Base-by-base conservation (phyloP, 495 filamentous ascomycete genomes). In the Aspergillus mulundensis region DNA sequence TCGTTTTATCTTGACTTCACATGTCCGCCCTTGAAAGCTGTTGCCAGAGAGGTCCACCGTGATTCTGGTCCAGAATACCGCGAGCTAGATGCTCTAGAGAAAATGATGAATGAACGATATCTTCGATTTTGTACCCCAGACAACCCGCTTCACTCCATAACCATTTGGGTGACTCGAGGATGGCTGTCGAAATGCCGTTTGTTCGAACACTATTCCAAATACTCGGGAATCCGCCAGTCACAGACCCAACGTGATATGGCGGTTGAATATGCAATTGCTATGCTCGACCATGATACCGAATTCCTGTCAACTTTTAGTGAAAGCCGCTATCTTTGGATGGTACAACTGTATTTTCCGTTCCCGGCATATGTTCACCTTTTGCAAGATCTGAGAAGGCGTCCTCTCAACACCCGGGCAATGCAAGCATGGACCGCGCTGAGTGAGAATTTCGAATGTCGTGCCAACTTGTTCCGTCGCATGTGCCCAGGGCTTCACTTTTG, bases 131-230 rank as follows among this genome's bases (percentile, higher is more conserved):
- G 79, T 48, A 61, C 82, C 51, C 66, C 64, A 7, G 71, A 74
- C 7, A 81, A 77, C 59, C 73, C 81, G 0, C 64, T 83, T 12
- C 80, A 84, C 56, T 77, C 70, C 54, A 77, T 82, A 69, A 79
- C 81, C 0, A 69, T 81, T 11, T 84, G 77, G 81, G 68, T 58
- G 34, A 62, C 71, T n/a, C 69, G 78, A 34, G 65, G 34, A 0
- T 60, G 67, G 11, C 45, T 84, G 40, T 75, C 82, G 0, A 82
- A 74, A 70, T 51, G 12, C 44, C 67, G 66, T 30, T 68, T 85
- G 2, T 11, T 81, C 25, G 74, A 82, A 55, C 58, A 77, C 53
- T 75, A 77, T 57, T 68, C 72, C 3, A 68, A 39, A 58, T 61
- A 61, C 39, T 60, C 61, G 0, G 52, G 43, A 8, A 60, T 60